Base-by-base conservation (phyloP, 345 rosid species). In the Jatropha curcas region DNA sequence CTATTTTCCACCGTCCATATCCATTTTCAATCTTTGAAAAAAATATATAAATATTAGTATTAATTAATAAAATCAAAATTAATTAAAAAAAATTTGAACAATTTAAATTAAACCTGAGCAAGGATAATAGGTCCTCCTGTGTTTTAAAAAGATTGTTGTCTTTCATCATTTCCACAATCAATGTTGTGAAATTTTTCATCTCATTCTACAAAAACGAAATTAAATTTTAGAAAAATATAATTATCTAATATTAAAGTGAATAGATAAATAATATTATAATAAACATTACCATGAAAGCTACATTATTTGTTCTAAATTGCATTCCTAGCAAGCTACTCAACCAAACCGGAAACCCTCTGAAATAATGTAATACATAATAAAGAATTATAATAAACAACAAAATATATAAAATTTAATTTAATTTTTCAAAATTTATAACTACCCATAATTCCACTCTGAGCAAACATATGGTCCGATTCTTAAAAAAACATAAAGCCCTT, bases 41-140 rank as follows among this genome's bases (percentile, higher is more conserved):
- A 9, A 73, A 56, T 1, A 60, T 4, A 10, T 1, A 9, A n/a
- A 14, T 16, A 13, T 43, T 52, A 28, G 9, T 31, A 31, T 1
- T 1, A n/a, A 43, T 30, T 24, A 74, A 5, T 28, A 10, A 22
- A 19, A 2, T 7, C 1, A 4, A 0, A 27, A 25, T 19, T 35
- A 24, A 20, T 2, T 19, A 53, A 9, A 31, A 22, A 1, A 48
- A 35, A 43, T 4, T 13, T 16, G 5, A 20, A 33, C 1, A 45
- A 45, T 45, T 45, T 39, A 24, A 24, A 19, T 11, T 13, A 19
- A n/a, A 76, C 76, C 80, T 77, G 80, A 46, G 72, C 60, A 50
- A 77, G 80, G 8, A 77, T 71, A 7, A 77, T 71, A 20, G 80
- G 80, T 4, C 80, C 80, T 19, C 76, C 80, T 71, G 76, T 37